These are phyloP conservation scores for Pachyrhizus erosus DNA, from an alignment of 306 rosid genomes.

Conservation along the genomic window DNA sequence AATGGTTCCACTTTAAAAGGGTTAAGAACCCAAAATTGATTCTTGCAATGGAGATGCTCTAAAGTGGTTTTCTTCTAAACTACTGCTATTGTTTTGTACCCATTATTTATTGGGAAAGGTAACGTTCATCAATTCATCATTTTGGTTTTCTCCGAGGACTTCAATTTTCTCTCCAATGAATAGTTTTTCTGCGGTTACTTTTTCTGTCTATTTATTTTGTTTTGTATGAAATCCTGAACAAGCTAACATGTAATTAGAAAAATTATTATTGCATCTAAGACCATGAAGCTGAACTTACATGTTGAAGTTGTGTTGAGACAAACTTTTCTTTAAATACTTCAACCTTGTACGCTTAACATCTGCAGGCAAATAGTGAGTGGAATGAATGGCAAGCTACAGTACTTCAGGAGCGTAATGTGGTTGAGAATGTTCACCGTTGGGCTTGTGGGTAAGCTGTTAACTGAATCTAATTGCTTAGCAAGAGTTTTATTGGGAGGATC, in stretches of 20 bases:
- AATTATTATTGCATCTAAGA: background rate
- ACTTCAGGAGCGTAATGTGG: constrained; percentile 86
- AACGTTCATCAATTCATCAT: background rate
- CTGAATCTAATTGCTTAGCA: constrained; percentile 32
- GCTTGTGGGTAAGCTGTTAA: constrained; percentile 85
- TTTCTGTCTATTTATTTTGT: background rate
- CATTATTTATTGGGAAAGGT: background rate
- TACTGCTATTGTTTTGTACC: constrained; percentile 12
- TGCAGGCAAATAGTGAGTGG: constrained; percentile 89
- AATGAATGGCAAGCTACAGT: constrained; percentile 84
- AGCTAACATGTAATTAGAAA: background rate
- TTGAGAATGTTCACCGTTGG: constrained; percentile 95
- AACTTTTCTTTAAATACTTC: constrained; percentile 7
- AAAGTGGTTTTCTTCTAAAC: background rate
- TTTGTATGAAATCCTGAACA: constrained; percentile 19
- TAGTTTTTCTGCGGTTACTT: background rate
- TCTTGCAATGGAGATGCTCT: too few species aligned
- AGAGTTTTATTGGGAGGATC: constrained; percentile 5
- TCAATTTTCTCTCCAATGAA: background rate
- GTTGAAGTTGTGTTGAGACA: background rate
- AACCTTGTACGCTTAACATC: constrained; percentile 32
- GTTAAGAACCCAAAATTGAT: too few species aligned
- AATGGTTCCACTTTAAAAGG: too few species aligned
- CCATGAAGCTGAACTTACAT: constrained; percentile 29
- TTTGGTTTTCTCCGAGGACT: constrained; percentile 5